phyloP scores from a whole-genome alignment of 345 rosid genomes.

The Angophora floribunda region DNA sequence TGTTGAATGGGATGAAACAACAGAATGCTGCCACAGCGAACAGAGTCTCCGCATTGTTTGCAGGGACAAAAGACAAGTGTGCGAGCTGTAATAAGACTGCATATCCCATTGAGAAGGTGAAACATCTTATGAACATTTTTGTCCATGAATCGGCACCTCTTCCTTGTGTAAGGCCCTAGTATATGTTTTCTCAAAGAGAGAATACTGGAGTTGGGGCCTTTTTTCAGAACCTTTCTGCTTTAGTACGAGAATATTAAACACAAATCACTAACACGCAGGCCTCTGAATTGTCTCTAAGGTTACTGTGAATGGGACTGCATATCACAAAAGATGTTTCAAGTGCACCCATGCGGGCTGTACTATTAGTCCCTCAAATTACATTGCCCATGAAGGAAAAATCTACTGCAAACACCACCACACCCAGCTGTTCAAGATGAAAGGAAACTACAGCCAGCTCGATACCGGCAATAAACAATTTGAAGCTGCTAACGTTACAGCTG shows the following conservation, averaged over 20 bases:
- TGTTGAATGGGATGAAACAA: not conserved
- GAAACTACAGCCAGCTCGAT: slow-evolving; percentile 63
- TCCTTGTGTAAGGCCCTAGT: not conserved
- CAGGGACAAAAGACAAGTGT: slow-evolving; percentile 52
- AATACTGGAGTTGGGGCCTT: not conserved
- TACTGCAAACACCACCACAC: slow-evolving; percentile 71
- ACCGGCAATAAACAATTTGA: slow-evolving; percentile 5
- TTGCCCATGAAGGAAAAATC: slow-evolving; percentile 53
- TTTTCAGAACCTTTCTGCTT: not conserved
- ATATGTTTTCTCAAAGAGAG: not conserved
- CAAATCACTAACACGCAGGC: not conserved
- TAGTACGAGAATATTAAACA: not conserved
- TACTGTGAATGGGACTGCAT: slow-evolving; percentile 38
- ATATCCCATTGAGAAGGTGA: slow-evolving; percentile 56
- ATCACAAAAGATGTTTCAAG: slow-evolving; percentile 55
- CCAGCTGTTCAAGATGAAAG: slow-evolving; percentile 57
- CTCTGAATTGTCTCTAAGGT: slow-evolving; percentile 17
- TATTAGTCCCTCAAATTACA: slow-evolving; percentile 54
- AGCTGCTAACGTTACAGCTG: not conserved
- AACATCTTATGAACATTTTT: not conserved
- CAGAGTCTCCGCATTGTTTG: slow-evolving; percentile 30
- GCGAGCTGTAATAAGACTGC: slow-evolving; percentile 34
- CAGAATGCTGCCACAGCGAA: slow-evolving; percentile 14
- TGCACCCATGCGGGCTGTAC: slow-evolving; percentile 57
- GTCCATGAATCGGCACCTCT: not conserved